Evolutionary conservation across 148 eudicot species (phyloP), one percentile per base, ranked within the genome.

Genomic region (Amaranthus palmeri): DNA sequence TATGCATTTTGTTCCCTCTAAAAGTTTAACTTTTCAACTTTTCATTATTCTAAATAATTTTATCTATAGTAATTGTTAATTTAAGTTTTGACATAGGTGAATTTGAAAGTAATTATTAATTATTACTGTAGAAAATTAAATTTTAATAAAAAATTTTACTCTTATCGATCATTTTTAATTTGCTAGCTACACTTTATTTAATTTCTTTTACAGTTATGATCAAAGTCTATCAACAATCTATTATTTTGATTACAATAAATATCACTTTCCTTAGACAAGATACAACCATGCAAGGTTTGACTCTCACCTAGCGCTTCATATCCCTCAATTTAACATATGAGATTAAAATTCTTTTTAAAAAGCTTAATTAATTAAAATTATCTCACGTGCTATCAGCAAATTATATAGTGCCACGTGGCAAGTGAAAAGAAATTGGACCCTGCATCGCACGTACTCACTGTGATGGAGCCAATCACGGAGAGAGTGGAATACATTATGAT

Each of bases 161-260:
- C 36, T 64, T 77, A 74, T 79, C 86, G 81, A 80, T 81, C 77
- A 80, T 60, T 73, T 65, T 69, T 61, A 68, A 49, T 65, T 45
- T 75, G 41, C 74, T 62, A 67, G 11, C 40, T 2, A 70, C 49
- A 76, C 76, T 25, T 74, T 68, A 74, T 73, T 13, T 71, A 42
- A 10, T n/a, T 48, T 60, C 12, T 40, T 59, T 47, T 52, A 70
- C 59, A 54, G 40, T 68, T 68, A 54, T 46, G 11, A 54, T 55
- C 47, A 67, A 47, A 42, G 65, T 53, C 53, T 63, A n/a, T 65
- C 74, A 61, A 43, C 57, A 45, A 52, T 57, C 6, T 40, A 61
- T 62, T 50, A 76, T 40, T 44, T 12, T 2, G 36, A 25, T 25
- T 2, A 25, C 1, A 25, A 25, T 25, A 25, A 25, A 25, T 25